Evolutionary conservation across 1,284 basidiomycete genomes (phyloP), one percentile per base, ranked within the genome.

Genomic region (Heliocybe sulcata): DNA sequence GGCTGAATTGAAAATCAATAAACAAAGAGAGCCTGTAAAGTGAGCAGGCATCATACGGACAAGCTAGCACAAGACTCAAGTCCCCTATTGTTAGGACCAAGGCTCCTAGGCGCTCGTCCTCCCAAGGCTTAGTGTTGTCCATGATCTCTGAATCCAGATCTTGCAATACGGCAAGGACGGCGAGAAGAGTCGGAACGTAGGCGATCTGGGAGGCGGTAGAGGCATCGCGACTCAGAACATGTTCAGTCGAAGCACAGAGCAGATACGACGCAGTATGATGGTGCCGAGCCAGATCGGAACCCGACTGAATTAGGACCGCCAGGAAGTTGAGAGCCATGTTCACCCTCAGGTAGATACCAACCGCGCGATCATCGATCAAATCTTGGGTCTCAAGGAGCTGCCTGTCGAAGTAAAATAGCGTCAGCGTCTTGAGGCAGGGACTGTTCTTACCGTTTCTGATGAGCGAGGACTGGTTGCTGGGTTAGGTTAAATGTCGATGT

Each of bases 1-100:
- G 54, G 76, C 83, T 87, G 38, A 27, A 54, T 11, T 49, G 11
- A 11, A n/a, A n/a, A 20, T n/a, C 1, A 26, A 57, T 11, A 61
- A 54, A 20, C 48, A 42, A 50, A 35, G 12, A 33, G 51, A 14
- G 19, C 51, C 23, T 6, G 14, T 29, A 4, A 26, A 33, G 6
- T 12, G 22, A 22, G 20, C n/a, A n/a, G n/a, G n/a, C 26, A 26
- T 20, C 35, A 47, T 2, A 56, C 65, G 60, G 31, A 77, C 76
- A 67, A 11, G 70, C 69, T 16, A 70, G 59, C 14, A 63, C 47
- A 20, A 78, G 63, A 52, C 74, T 64, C n/a, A 61, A 60, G 19
- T 61, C 53, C 14, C 61, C 57, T 0, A 60, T 58, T 10, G 58
- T 57, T 16, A 71, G 47, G 23, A 64, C 63, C 14, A 74, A 51